phyloP scores from a whole-genome alignment of 805 yeast species.

The Nakazawaea molendinolei region DNA sequence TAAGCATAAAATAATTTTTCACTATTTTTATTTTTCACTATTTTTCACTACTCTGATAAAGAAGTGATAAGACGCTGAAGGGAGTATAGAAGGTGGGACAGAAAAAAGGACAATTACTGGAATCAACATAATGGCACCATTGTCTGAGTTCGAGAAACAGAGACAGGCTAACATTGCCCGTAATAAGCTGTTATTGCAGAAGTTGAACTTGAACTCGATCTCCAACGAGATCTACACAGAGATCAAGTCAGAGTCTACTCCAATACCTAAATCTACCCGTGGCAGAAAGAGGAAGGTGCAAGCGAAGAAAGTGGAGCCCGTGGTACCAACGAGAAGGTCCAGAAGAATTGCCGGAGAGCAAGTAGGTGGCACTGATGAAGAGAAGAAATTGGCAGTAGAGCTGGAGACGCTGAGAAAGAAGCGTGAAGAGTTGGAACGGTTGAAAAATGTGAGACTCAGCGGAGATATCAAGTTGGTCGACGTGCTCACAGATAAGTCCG shows the following conservation, averaged over 20 bases:
- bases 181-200: conserved; percentile 66
- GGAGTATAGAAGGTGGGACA: not conserved
- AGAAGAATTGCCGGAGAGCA: conserved; percentile 70
- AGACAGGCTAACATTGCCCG: conserved; percentile 77
- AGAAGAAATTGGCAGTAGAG: conserved; percentile 29
- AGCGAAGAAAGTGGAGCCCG: conserved; percentile 22
- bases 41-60: too few species aligned
- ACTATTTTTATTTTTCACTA: too few species aligned
- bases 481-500: conserved; percentile 34
- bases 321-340: conserved; percentile 66
- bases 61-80: too few species aligned
- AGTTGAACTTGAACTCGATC: conserved; percentile 59
- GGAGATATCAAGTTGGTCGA: conserved; percentile 65
- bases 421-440: conserved; percentile 36
- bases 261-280: conserved; percentile 9
- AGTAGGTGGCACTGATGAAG: conserved; percentile 43
- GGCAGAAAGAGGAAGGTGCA: conserved; percentile 14
- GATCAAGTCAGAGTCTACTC: conserved; percentile 26
- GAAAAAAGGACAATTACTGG: not conserved
- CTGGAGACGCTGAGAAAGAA: conserved; percentile 25
- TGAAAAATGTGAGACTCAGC: conserved; percentile 51
- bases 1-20: not conserved
- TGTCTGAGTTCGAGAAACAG: conserved; percentile 65
- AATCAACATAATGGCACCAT: conserved; percentile 16
- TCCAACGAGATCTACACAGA: conserved; percentile 48